These are phyloP conservation scores for Vitis labrusca DNA, from an alignment of 164 flowering plant genomes.

Conservation along the genomic window DNA sequence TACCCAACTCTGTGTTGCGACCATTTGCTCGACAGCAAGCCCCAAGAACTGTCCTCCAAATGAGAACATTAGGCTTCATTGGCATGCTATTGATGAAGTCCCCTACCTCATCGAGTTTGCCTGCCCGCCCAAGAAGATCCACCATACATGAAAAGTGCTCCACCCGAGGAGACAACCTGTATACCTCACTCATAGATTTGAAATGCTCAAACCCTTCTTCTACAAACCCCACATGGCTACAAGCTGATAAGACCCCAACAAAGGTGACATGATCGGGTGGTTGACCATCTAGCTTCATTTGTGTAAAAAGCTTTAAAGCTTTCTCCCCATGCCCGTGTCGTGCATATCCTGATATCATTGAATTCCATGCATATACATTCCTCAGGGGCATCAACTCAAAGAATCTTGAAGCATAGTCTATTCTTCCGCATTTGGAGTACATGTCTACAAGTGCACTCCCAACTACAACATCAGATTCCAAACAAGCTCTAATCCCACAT, in stretches of 20 bases:
- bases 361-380: constrained; percentile 88
- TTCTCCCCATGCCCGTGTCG: constrained; percentile 78
- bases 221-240: constrained; percentile 87
- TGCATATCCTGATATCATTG: constrained; percentile 95
- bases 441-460: constrained; percentile 90
- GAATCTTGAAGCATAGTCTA: constrained; percentile 73
- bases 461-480: constrained; percentile 79
- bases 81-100: constrained; percentile 73
- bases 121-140: constrained; percentile 84
- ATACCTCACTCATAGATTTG: constrained; percentile 60
- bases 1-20: constrained; percentile 53
- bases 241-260: constrained; percentile 93
- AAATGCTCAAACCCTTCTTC: constrained; percentile 68
- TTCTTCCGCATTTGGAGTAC: constrained; percentile 88
- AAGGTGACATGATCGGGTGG: constrained; percentile 87
- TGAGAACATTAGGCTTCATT: constrained; percentile 59
- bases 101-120: constrained; percentile 61
- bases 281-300: constrained; percentile 57
- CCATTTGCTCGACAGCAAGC: constrained; percentile 68
- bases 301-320: constrained; percentile 56
- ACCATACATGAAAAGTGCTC: constrained; percentile 93
- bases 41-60: constrained; percentile 87
- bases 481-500: constrained; percentile 58
- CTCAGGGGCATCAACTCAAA: constrained; percentile 62
- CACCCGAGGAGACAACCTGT: constrained; percentile 57